Conservation (phyloP, 2,329 filamentous ascomycete species). For the Penicillium sp. region DNA sequence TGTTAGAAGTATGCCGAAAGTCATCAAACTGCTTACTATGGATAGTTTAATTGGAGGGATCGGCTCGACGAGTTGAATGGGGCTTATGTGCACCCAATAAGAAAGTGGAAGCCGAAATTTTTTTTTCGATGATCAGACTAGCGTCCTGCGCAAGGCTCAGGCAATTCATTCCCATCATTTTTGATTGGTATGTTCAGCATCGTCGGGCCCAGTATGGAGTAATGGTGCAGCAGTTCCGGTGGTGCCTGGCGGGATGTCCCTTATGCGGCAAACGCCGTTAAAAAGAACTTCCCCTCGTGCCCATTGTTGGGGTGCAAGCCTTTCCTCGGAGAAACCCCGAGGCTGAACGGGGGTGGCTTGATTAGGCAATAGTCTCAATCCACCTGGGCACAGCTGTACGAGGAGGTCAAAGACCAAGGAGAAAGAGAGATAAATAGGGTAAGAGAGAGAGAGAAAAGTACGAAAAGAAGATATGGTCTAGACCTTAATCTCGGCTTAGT, state of each 20-base stretch:
- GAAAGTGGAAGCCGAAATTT: background rate
- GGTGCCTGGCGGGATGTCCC: background rate
- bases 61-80: background rate
- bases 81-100: background rate
- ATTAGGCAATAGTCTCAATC: background rate
- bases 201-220: background rate
- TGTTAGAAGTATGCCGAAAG: background rate
- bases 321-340: background rate
- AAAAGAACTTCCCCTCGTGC: background rate
- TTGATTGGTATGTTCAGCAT: background rate
- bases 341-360: background rate
- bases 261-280: background rate
- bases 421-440: background rate
- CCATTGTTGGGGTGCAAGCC: background rate
- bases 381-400: background rate
- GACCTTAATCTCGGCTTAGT: conserved; percentile 2
- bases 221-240: background rate
- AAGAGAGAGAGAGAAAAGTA: background rate
- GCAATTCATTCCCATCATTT: background rate
- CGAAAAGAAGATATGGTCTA: background rate
- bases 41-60: background rate
- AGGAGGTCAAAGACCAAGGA: background rate
- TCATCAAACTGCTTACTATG: background rate
- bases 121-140: background rate
- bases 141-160: background rate